Conservation (phyloP, 805 yeast species). For the Metschnikowia colocasiae region DNA sequence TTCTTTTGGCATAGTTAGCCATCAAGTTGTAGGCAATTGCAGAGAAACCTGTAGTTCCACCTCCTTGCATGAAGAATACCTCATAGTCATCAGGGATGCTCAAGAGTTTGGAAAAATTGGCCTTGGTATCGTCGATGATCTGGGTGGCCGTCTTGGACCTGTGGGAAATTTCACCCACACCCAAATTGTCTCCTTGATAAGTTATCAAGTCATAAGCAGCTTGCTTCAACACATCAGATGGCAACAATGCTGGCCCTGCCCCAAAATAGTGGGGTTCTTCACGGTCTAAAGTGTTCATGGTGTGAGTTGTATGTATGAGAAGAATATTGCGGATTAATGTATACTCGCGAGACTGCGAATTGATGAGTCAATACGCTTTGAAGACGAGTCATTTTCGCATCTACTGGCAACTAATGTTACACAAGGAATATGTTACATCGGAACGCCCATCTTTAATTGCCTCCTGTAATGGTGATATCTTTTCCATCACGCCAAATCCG, state of each 20-base stretch:
- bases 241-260: constrained; percentile 97
- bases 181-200: constrained; percentile 69
- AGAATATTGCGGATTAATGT: not conserved
- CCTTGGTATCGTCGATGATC: constrained; percentile 75
- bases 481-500: not conserved
- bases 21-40: constrained; percentile 78
- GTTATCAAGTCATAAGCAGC: constrained; percentile 82
- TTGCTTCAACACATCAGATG: constrained; percentile 77
- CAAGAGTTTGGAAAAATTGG: constrained; percentile 59
- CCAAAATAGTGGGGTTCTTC: constrained; percentile 83
- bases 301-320: not conserved
- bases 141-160: constrained; percentile 79
- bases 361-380: constrained; percentile 1
- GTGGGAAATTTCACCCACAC: constrained; percentile 95
- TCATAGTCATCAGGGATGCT: constrained; percentile 88
- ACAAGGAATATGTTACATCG: not conserved
- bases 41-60: constrained; percentile 95
- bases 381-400: constrained; percentile 4
- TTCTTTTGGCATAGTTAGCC: constrained; percentile 67
- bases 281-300: constrained; percentile 46
- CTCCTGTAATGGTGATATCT: not conserved
- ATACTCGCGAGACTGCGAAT: constrained; percentile 1
- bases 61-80: constrained; percentile 94
- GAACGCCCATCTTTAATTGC: not conserved
- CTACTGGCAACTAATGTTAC: not conserved